Conservation (phyloP, 163 green algal species). For the Botryococcus braunii region DNA sequence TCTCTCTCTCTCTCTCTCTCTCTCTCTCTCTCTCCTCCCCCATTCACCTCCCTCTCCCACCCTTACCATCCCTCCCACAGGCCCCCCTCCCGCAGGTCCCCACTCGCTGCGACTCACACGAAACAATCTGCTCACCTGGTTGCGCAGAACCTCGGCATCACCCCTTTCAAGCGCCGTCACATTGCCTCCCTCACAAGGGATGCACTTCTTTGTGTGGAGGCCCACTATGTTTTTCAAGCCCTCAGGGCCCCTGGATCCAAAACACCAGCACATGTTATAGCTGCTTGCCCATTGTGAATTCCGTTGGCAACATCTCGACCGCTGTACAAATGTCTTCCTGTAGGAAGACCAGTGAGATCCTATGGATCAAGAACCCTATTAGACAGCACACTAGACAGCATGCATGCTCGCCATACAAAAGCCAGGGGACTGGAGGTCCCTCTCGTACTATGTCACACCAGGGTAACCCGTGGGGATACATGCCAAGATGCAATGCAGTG, state of each 20-base stretch:
- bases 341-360: background rate
- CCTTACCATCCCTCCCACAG: background rate
- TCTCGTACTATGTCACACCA: too few relatives aligned
- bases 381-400: too few relatives aligned
- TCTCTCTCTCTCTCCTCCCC: background rate
- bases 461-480: too few relatives aligned
- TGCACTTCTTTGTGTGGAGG: conserved; percentile 38
- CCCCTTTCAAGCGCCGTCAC: conserved; percentile 31
- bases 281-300: background rate
- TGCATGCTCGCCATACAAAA: too few relatives aligned
- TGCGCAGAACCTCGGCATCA: conserved; percentile 40
- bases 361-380: too few relatives aligned
- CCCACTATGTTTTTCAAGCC: conserved; percentile 48
- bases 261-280: background rate
- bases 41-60: background rate
- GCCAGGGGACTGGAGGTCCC: too few relatives aligned
- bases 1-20: conserved; percentile 4
- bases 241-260: conserved; percentile 42
- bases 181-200: conserved; percentile 34
- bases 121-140: conserved; percentile 18
- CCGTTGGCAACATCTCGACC: background rate
- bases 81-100: background rate
- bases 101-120: background rate
- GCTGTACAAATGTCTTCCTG: background rate
- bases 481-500: background rate